A percentile compares a stretch with the other conserved stretches of the same genome.
Conservation (phyloP, 495 filamentous ascomycete genomes). For the Collariella sp. region DNA sequence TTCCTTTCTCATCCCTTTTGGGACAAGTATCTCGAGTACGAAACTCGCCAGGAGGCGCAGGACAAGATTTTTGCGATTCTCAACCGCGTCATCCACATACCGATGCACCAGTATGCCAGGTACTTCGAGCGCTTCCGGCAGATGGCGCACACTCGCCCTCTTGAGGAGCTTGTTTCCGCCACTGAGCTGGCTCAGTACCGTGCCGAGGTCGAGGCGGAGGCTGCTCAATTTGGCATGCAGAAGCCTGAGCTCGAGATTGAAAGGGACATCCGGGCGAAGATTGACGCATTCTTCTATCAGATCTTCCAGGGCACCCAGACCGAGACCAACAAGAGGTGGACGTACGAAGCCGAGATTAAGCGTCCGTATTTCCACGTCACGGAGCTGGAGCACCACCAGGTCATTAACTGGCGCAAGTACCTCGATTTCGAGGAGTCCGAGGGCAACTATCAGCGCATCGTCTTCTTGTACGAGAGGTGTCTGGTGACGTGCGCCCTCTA, state of each 20-base stretch:
- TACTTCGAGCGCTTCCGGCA: conserved; percentile 90
- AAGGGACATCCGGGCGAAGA: conserved; percentile 65
- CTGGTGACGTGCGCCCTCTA: conserved; percentile 89
- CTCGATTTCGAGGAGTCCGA: conserved; percentile 92
- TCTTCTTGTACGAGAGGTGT: conserved; percentile 89
- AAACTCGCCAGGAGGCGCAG: conserved; percentile 77
- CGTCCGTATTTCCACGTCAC: conserved; percentile 96
- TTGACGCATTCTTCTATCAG: conserved; percentile 74
- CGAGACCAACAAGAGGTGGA: conserved; percentile 90
- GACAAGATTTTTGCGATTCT: conserved; percentile 84
- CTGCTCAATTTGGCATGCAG: conserved; percentile 30
- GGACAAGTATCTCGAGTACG: conserved; percentile 97
- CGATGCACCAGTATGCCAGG: conserved; percentile 92
- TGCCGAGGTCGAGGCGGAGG: conserved; percentile 57
- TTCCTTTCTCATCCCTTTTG: conserved; percentile 94
- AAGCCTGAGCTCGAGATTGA: conserved; percentile 72
- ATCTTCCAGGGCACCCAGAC: conserved; percentile 74
- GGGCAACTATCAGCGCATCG: conserved; percentile 62
- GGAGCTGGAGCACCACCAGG: conserved; percentile 75
- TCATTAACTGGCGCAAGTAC: conserved; percentile 93
- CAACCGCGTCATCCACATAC: conserved; percentile 78
- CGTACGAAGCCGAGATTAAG: conserved; percentile 90
- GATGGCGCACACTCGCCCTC: conserved; percentile 61
- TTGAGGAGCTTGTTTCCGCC: conserved; percentile 61
- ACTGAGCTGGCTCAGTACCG: conserved; percentile 63